Evolutionary conservation across 169 alveolate genomes (phyloP).

Genomic region (Miamiensis avidus): DNA sequence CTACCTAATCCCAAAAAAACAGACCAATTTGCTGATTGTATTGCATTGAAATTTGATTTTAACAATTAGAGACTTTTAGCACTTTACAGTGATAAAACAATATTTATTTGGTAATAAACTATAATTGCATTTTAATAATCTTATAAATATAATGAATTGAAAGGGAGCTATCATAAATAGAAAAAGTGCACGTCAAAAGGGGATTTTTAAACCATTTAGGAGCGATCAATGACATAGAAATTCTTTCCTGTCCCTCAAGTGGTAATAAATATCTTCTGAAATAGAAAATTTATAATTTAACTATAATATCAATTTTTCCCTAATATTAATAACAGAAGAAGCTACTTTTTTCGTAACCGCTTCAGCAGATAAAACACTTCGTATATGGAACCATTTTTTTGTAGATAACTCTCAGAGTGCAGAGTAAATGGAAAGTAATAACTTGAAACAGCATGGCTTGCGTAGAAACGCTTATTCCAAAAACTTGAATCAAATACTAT

Average conservation of each 20-base stretch:
- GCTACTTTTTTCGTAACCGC: constrained; percentile 62
- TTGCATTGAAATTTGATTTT: constrained; percentile 46
- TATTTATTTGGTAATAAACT: constrained; percentile 71
- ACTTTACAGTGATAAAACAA: constrained; percentile 62
- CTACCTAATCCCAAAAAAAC: constrained; percentile 18
- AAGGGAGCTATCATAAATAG: constrained; percentile 52
- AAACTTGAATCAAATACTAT: constrained; percentile 56
- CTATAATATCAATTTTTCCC: background rate
- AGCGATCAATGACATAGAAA: constrained; percentile 51
- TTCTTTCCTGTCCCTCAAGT: constrained; percentile 26
- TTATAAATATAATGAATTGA: too few relatives aligned
- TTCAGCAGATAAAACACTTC: constrained; percentile 60
- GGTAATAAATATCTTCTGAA: background rate
- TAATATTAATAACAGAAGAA: constrained; percentile 17
- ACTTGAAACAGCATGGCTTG: background rate
- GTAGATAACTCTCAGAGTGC: constrained; percentile 3
- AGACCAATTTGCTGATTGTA: constrained; percentile 56
- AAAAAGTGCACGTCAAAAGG: constrained; percentile 46
- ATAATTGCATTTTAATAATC: too few relatives aligned
- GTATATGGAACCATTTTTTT: constrained; percentile 58
- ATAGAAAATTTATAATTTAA: constrained; percentile 1
- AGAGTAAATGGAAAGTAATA: constrained; percentile 17
- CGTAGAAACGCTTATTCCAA: constrained; percentile 60
- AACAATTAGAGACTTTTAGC: constrained; percentile 30
- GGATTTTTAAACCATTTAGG: constrained; percentile 55